These are phyloP conservation scores for Monosporascus sp. DNA, from an alignment of 2,329 filamentous ascomycete genomes.

Conservation along the genomic window DNA sequence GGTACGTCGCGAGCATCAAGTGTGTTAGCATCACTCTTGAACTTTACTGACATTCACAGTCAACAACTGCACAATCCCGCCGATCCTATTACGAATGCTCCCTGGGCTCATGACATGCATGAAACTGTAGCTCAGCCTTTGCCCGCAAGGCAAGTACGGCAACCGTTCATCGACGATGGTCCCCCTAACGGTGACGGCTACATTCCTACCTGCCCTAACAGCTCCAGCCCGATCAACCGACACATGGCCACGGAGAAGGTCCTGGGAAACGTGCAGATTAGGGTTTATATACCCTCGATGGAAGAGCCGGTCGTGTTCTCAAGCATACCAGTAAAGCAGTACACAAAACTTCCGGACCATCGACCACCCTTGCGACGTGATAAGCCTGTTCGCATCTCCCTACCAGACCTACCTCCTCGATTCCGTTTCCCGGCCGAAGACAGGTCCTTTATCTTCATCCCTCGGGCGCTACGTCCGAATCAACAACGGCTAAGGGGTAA, in stretches of 20 bases:
- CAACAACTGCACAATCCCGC: conserved; percentile 39
- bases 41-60: conserved; percentile 15
- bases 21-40: background rate
- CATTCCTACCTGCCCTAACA: conserved; percentile 53
- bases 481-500: conserved; percentile 75
- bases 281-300: conserved; percentile 75
- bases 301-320: conserved; percentile 65
- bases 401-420: conserved; percentile 71
- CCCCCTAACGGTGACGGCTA: conserved; percentile 49
- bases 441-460: conserved; percentile 96
- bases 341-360: conserved; percentile 92
- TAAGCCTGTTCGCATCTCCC: conserved; percentile 90
- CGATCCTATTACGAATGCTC: conserved; percentile 63
- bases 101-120: conserved; percentile 95
- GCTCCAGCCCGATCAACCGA: conserved; percentile 62
- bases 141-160: conserved; percentile 35
- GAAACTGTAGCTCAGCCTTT: conserved; percentile 54
- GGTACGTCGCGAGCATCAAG: conserved; percentile 44
- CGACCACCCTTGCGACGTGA: conserved; percentile 89
- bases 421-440: conserved; percentile 90
- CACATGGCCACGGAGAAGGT: conserved; percentile 78
- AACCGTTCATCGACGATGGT: conserved; percentile 40
- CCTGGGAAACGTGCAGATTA: conserved; percentile 78
- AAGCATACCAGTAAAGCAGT: conserved; percentile 76
- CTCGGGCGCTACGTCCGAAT: conserved; percentile 85